A percentile compares a stretch with the other conserved stretches of the same genome.
These are phyloP conservation scores for Leucocoprinus sp. DNA, from an alignment of 768 basidiomycete species.

Conservation along the genomic window DNA sequence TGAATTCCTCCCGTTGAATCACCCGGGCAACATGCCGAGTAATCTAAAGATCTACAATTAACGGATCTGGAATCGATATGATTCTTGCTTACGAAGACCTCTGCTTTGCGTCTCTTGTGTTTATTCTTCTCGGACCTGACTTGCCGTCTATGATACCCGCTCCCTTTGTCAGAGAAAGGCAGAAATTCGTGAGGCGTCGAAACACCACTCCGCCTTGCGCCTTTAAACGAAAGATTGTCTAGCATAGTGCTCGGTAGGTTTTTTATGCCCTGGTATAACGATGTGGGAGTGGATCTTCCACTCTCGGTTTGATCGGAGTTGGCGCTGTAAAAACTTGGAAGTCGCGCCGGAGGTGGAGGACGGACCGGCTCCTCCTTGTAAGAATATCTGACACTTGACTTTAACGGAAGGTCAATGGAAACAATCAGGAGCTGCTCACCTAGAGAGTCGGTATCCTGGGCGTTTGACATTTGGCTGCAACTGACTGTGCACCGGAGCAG, in stretches of 20 bases:
- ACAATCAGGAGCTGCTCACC: slow-evolving; percentile 35
- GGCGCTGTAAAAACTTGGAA: not conserved
- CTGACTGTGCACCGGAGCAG: slow-evolving; percentile 41
- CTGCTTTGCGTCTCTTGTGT: slow-evolving; percentile 59
- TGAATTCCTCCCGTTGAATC: slow-evolving; percentile 74
- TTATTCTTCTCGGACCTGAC: slow-evolving; percentile 25
- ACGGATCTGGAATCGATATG: not conserved
- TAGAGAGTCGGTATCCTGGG: slow-evolving; percentile 58
- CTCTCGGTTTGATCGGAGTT: not conserved
- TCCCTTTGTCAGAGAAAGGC: slow-evolving; percentile 11
- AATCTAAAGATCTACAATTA: slow-evolving; percentile 38
- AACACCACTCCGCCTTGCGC: not conserved
- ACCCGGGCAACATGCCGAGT: slow-evolving; percentile 80
- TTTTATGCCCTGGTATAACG: not conserved
- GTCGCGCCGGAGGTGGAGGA: not conserved
- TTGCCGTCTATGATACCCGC: slow-evolving; percentile 13
- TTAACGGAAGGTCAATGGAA: not conserved
- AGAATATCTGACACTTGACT: slow-evolving; percentile 18
- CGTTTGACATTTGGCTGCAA: slow-evolving; percentile 50
- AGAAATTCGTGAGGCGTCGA: not conserved
- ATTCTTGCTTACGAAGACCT: slow-evolving; percentile 55
- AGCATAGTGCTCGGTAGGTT: not conserved
- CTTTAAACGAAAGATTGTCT: not conserved
- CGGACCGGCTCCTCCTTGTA: slow-evolving; percentile 8
- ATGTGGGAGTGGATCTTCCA: not conserved